These are phyloP conservation scores for Quercus lobata DNA, from an alignment of 331 rosid genomes.

Conservation along the genomic window DNA sequence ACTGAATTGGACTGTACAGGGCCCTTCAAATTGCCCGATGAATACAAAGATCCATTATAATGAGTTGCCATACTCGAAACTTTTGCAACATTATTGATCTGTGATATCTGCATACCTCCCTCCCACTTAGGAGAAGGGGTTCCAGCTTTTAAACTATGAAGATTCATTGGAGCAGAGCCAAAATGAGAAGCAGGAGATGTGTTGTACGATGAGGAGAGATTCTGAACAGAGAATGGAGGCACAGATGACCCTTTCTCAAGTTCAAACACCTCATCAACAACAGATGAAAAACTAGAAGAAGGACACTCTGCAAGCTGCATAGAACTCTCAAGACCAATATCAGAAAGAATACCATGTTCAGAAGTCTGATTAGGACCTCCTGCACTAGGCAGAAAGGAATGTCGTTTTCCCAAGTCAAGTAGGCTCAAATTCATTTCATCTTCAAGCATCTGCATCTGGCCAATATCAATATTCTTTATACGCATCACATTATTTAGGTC, in stretches of 20 bases:
- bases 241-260: conserved; percentile 73
- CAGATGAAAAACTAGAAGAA: conserved; percentile 81
- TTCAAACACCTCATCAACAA: conserved; percentile 94
- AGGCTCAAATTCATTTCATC: conserved; percentile 87
- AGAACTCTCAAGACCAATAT: conserved; percentile 49
- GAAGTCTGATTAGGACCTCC: conserved; percentile 49
- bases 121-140: conserved; percentile 85
- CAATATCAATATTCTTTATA: conserved; percentile 67
- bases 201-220: conserved; percentile 46
- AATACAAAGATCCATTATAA: conserved; percentile 57
- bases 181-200: conserved; percentile 57
- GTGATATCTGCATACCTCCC: conserved; percentile 59
- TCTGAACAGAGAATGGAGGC: conserved; percentile 44
- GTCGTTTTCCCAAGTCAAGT: conserved; percentile 68
- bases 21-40: conserved; percentile 63
- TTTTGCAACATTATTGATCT: conserved; percentile 43
- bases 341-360: conserved; percentile 53
- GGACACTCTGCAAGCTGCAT: conserved; percentile 57
- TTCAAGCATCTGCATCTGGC: conserved; percentile 83
- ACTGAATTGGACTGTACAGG: conserved; percentile 63
- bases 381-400: conserved; percentile 41
- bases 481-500: conserved; percentile 65
- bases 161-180: conserved; percentile 58
- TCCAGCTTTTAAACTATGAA: conserved; percentile 55
- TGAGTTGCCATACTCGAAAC: conserved; percentile 34